Base-by-base conservation (phyloP, 2,329 filamentous ascomycete genomes). In the Neocatenulostroma microsporum region DNA sequence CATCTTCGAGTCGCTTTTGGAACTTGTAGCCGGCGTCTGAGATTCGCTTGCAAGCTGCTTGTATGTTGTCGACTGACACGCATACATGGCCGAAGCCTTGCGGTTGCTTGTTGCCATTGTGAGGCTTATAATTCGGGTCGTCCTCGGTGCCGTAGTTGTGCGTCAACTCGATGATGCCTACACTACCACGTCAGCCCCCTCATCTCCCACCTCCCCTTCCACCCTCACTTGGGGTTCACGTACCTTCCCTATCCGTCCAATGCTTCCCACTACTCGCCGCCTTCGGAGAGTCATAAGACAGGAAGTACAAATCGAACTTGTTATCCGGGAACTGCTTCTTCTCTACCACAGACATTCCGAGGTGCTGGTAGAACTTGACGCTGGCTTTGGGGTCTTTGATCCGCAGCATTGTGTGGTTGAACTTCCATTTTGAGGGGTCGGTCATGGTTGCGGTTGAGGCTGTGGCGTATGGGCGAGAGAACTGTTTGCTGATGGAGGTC, bases 241-340 rank as follows among this genome's bases (percentile, higher is more conserved):
- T n/a, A n/a, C n/a, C 57, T 35, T 61, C 54, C 37, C 91, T 82
- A 62, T 94, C 85, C 5, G 74, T 76, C 68, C 81, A 88, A 55
- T 80, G 76, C 46, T 79, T 79, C 53, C 80, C 82, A 39, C 74
- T 69, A 8, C 84, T 91, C n/a, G 76, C 67, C 11, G 89, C 82
- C 24, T 74, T 70, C 8, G 85, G 76, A 21, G 77, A 75, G 58
- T 94, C 82, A 66, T 93, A 96, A 41, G 81, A 87, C 42, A 98
- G 73, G 67, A 96, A 96, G 71, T 96, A 96, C 19, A 95, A 77
- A 54, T 91, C 85, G 62, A 96, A 96, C 58, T 93, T 94, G 62
- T 77, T 78, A 42, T 94, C 87, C 11, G 88, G 83, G 56, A 86
- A 84, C 45, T 82, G 70, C 30, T 91, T 71, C 65, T 88, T 84